Percentiles rank a stretch among this genome's conserved stretches.
Evolutionary conservation across 345 rosid species (phyloP).

Genomic region (Citrus maxima): DNA sequence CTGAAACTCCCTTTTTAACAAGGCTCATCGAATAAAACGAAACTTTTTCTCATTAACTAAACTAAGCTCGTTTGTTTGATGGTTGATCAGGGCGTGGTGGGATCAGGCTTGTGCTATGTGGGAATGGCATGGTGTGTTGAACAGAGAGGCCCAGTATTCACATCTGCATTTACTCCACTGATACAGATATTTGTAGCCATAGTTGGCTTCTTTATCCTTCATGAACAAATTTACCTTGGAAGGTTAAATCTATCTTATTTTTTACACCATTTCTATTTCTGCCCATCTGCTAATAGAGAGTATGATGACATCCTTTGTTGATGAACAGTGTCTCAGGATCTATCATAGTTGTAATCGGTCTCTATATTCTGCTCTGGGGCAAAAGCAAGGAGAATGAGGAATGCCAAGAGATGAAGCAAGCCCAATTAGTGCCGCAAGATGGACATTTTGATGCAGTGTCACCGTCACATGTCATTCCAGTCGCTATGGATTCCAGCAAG

Average conservation of each 20-base stretch:
- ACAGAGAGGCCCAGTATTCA: slow-evolving; percentile 75
- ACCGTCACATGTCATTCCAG: slow-evolving; percentile 7
- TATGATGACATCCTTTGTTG: background rate
- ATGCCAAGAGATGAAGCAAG: slow-evolving; percentile 28
- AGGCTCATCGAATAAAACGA: background rate
- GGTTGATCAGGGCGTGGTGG: slow-evolving; percentile 57
- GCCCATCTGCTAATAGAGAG: background rate
- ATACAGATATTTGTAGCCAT: slow-evolving; percentile 66
- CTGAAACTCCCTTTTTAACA: background rate
- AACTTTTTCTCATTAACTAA: background rate
- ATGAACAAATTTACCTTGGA: slow-evolving; percentile 63
- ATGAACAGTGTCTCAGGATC: slow-evolving; percentile 68
- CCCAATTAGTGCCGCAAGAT: slow-evolving; percentile 28
- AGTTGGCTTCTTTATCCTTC: slow-evolving; percentile 61
- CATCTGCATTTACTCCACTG: slow-evolving; percentile 71
- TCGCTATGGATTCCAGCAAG: background rate
- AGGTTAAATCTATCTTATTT: slow-evolving; percentile 33
- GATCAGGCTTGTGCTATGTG: slow-evolving; percentile 74
- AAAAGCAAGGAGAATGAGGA: slow-evolving; percentile 52
- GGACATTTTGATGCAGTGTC: slow-evolving; percentile 15
- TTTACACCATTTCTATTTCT: background rate
- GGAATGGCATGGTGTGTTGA: slow-evolving; percentile 90
- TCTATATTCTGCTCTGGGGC: slow-evolving; percentile 81
- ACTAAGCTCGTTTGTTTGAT: background rate
- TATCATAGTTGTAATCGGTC: slow-evolving; percentile 51